phyloP scores from a whole-genome alignment of 371 early-diverging fungal species.

The Phascolomyces articulosus region DNA sequence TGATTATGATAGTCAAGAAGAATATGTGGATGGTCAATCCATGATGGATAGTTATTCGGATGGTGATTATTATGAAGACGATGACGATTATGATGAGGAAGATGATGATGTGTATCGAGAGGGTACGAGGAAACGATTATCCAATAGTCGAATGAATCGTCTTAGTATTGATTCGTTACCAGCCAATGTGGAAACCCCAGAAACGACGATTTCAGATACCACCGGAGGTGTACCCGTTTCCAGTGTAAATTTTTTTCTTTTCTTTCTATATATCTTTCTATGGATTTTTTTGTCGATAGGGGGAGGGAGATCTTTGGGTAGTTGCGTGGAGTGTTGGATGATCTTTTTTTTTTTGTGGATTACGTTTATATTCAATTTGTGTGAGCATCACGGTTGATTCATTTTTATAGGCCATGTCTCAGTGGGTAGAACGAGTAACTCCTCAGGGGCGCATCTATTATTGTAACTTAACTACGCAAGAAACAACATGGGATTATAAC shows the following conservation, averaged over 20 bases:
- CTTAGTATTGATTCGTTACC: conserved; percentile 15
- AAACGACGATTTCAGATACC: conserved; percentile 11
- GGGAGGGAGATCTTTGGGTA: too few relatives aligned
- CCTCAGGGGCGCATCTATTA: conserved; percentile 74
- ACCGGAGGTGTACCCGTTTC: background rate
- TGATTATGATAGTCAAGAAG: conserved; percentile 20
- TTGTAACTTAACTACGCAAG: conserved; percentile 79
- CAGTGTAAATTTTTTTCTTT: background rate
- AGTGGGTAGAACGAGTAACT: conserved; percentile 57
- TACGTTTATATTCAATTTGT: conserved; percentile 1
- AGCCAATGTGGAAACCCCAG: conserved; percentile 13
- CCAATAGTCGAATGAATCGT: conserved; percentile 1
- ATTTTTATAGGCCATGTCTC: conserved; percentile 7
- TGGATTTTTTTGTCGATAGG: too few relatives aligned
- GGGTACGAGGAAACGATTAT: too few relatives aligned
- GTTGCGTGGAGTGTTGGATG: too few relatives aligned
- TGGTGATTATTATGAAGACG: conserved; percentile 8
- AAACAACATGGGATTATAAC: conserved; percentile 70
- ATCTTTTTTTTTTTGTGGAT: too few relatives aligned
- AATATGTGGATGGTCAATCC: background rate
- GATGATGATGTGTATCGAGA: background rate
- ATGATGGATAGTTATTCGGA: conserved; percentile 9
- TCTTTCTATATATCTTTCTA: background rate
- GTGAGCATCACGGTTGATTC: background rate
- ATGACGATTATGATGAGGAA: background rate